Base-by-base conservation (phyloP, 1,139 yeast genomes). In the Taphrina confusa region DNA sequence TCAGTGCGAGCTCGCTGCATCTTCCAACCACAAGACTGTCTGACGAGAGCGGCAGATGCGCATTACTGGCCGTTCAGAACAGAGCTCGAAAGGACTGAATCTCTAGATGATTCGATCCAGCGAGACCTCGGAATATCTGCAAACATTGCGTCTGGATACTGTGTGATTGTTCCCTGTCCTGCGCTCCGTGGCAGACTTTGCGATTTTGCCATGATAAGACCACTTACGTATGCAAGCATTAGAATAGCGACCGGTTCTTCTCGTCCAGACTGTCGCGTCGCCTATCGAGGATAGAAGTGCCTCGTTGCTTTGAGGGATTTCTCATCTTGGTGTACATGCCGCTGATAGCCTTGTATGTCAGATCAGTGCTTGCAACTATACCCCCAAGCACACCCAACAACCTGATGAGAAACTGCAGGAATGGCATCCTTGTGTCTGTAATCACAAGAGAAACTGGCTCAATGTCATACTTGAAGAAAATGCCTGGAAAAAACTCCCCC, bases 331-430 rank as follows among this genome's bases (percentile, higher is more conserved):
- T 33, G 22, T 47, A 47, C 22, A 47, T 28, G 31, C 42, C 40
- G 20, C 34, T 47, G 18, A 47, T 25, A 6, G 52, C 40, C 14
- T 47, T 47, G 31, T 73, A 74, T 2, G 71, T 36, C 73, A 76
- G 73, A 4, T 78, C 71, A 1, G 75, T 72, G 22, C 83, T 75
- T 2, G 85, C 80, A 62, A 83, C 73, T 12, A 85, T 68, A 0
- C 94, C 92, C 3, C 92, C 91, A n/a, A 82, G 67, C 40, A 92
- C 85, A 1, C 96, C 91, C 6, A 87, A 85, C 55, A 91, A 73
- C 63, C 90, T 80, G 12, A 90, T 82, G 9, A 90, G 75, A 72
- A 94, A 92, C 68, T 84, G 88, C 39, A 82, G 71, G 70, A 92
- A 91, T 1, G 94, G 80, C 55, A 91, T 76, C 64, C 97, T 78